Base-by-base conservation (phyloP, 768 basidiomycete genomes). In the Sistotremastrum suecicum region DNA sequence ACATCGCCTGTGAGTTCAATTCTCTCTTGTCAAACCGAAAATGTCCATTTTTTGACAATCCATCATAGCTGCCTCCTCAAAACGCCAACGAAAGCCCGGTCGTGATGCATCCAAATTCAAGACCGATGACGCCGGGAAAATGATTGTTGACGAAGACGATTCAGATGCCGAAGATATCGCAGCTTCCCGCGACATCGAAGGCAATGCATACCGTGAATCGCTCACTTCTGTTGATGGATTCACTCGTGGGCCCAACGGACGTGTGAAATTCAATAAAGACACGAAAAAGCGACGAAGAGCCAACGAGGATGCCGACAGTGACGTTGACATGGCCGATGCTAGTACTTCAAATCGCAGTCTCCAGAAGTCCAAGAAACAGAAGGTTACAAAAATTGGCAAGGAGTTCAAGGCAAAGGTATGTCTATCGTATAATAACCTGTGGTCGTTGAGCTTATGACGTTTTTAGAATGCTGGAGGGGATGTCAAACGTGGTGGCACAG, bases 341-440 rank as follows among this genome's bases (percentile, higher is more conserved):
- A 76, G 83, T 48, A 67, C 68, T 39, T 54, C 54, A n/a, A 56
- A 53, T 3, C 53, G 55, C 11, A 66, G 63, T 50, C 50, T 56
- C 37, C 68, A 61, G 72, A 74, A 66, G 69, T 74, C 64, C 55
- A 68, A 71, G 60, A 61, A 63, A 54, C 70, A 63, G 69, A 75
- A 66, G 62, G 75, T 67, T 64, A 66, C 60, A 41, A 72, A 60
- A 65, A 73, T 73, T 42, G 95, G 95, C 8, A 77, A 78, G 9
- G 91, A 98, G 60, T 98, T 95, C 71, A 92, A 84, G 61, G 88
- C 95, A 32, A 98, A 91, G 79, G 92, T 89, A 53, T 46, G 78
- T 62, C 5, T 7, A n/a, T 35, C 8, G 5, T 50, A 20, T 37
- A 5, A 39, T 37, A 45, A 48, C 9, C 7, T 46, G 9, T 36